phyloP scores from a whole-genome alignment of 805 yeast genomes.

The Candida sanyiensis region DNA sequence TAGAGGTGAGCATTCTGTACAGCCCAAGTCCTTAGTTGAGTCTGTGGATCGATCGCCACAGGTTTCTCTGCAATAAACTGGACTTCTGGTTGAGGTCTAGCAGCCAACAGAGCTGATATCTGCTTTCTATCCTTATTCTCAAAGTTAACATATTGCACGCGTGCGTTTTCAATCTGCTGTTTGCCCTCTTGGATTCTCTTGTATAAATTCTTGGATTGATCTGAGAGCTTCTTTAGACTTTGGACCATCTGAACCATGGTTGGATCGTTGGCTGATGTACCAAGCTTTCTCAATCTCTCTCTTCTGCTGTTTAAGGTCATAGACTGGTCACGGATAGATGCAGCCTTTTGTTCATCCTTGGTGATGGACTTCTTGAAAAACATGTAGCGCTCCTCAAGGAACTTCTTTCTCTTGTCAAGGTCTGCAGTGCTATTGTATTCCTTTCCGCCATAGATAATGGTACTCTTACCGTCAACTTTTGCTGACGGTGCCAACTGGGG shows the following conservation, averaged over 20 bases:
- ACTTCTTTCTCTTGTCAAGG: constrained; percentile 1
- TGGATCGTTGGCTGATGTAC: constrained; percentile 2
- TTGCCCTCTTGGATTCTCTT: not conserved
- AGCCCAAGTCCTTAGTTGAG: not conserved
- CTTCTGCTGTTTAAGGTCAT: not conserved
- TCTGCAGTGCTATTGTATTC: constrained; percentile 2
- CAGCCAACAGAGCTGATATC: not conserved
- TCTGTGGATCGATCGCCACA: no score
- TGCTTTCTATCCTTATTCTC: constrained; percentile 4
- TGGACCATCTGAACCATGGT: constrained; percentile 2
- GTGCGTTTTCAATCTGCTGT: not conserved
- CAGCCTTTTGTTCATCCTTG: not conserved
- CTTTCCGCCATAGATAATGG: not conserved
- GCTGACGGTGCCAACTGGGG: not conserved
- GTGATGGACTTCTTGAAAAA: not conserved
- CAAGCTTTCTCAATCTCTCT: constrained; percentile 3
- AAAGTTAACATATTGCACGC: constrained; percentile 3
- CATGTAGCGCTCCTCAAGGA: not conserved
- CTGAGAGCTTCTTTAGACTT: constrained; percentile 5
- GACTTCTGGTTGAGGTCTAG: constrained; percentile 3
- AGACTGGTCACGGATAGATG: not conserved
- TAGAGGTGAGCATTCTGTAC: constrained; percentile 2
- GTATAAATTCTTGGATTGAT: constrained; percentile 5
- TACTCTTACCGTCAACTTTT: not conserved
- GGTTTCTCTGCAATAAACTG: not conserved